Evolutionary conservation across 129 eudicot genomes (phyloP).

Genomic region (Lonicera japonica): DNA sequence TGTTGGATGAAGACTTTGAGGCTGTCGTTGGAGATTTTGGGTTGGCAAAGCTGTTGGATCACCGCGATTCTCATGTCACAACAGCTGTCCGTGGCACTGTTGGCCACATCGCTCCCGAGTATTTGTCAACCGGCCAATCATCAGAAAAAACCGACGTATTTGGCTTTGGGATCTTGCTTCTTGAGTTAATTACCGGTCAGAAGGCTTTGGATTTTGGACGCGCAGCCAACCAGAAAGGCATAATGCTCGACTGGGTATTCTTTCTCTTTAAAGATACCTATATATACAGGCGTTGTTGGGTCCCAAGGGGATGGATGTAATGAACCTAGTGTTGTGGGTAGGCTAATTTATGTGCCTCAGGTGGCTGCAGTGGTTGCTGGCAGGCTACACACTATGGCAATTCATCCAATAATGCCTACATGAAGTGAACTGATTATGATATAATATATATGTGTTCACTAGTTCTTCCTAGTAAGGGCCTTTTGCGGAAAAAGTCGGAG

Average conservation of each 20-base stretch:
- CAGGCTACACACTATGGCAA: no score
- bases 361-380: no score
- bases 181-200: slow-evolving; percentile 87
- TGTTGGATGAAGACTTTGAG: slow-evolving; percentile 88
- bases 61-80: slow-evolving; percentile 86
- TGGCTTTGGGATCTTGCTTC: slow-evolving; percentile 89
- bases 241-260: slow-evolving; percentile 88
- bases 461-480: no score
- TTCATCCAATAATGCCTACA: no score
- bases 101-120: slow-evolving; percentile 97
- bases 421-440: no score
- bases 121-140: slow-evolving; percentile 85
- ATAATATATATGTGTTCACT: no score
- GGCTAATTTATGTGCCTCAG: no score
- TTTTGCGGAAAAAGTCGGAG: no score
- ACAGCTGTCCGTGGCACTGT: slow-evolving; percentile 98
- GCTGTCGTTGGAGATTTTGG: slow-evolving; percentile 99
- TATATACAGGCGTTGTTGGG: no score
- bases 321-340: no score
- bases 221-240: slow-evolving; percentile 66
- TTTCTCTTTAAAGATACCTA: neutral
- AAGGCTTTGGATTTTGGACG: slow-evolving; percentile 88
- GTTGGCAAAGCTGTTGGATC: slow-evolving; percentile 86
- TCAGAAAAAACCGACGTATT: slow-evolving; percentile 96
- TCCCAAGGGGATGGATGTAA: no score